Base-by-base conservation (phyloP, 164 flowering plant genomes). In the Vitis riparia region DNA sequence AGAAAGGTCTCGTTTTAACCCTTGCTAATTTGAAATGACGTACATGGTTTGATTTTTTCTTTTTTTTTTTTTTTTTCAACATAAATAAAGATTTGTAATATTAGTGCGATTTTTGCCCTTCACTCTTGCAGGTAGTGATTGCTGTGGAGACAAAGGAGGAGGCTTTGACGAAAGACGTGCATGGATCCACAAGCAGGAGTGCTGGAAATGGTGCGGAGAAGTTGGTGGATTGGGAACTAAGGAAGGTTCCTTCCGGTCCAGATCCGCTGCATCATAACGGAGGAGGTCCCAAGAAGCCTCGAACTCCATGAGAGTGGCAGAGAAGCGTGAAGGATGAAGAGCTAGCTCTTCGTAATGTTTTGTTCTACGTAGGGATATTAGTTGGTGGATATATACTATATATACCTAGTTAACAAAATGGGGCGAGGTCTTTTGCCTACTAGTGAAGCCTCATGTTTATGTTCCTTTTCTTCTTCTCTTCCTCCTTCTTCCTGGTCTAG, bases 181-280 rank as follows among this genome's bases (percentile, higher is more conserved):
- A 48, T 14, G 67, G 67, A 53, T 53, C 62, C 19, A 8, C 68
- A 60, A 16, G 9, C 50, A 55, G 11, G 27, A 23, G 27, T 23
- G 27, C 27, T 55, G 57, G 37, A 9, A 59, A 59, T 66, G 75
- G 66, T 32, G 59, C 5, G 13, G 63, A 32, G n/a, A 58, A 55
- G 1, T 2, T 23, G 51, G 67, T 44, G 17, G 62, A 32, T 30
- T 67, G 76, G 72, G 79, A 75, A 71, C 59, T 86, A 19, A 82
- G 92, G 68, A 51, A 62, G 47, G 92, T 79, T 30, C 92, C 92
- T 1, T 76, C 86, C 0, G 92, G 92, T 2, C 90, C 92, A 17
- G 89, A 88, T 63, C 92, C 92, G 6, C 59, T 88, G 75, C 92
- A 88, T 69, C 92, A 88, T 56, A 68, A 85, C 49, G 79, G 82